phyloP scores from a whole-genome alignment of 768 basidiomycete genomes.

The Neoboletus subvelutipes region DNA sequence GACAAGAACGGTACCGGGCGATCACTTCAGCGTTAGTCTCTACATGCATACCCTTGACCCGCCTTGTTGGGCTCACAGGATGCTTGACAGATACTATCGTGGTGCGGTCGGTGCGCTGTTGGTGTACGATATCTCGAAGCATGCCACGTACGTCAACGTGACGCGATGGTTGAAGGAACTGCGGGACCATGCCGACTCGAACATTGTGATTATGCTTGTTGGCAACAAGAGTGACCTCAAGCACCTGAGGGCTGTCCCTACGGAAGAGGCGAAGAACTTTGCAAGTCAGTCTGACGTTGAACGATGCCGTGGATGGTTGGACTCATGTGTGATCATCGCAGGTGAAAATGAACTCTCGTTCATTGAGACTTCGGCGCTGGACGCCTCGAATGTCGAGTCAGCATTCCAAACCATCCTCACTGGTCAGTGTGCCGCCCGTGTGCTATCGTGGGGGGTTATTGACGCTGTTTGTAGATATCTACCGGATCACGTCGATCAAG shows the following conservation, averaged over 20 bases:
- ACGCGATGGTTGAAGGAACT: constrained; percentile 97
- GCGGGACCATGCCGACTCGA: constrained; percentile 90
- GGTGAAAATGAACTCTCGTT: constrained; percentile 91
- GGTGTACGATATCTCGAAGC: constrained; percentile 93
- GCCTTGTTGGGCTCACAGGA: constrained; percentile 1
- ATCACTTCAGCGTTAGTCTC: constrained; percentile 87
- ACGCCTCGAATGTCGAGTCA: constrained; percentile 96
- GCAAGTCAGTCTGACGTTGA: constrained; percentile 54
- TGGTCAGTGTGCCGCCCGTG: constrained; percentile 47
- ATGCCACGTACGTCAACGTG: constrained; percentile 91
- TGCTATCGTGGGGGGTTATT: background rate
- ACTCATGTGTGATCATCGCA: constrained; percentile 28
- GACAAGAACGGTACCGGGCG: constrained; percentile 95
- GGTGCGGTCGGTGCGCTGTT: constrained; percentile 92
- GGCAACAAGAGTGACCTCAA: constrained; percentile 99
- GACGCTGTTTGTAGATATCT: constrained; percentile 68
- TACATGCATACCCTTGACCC: constrained; percentile 1
- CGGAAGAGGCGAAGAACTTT: constrained; percentile 95
- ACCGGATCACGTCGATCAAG: constrained; percentile 96
- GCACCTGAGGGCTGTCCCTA: constrained; percentile 93
- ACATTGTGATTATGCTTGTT: constrained; percentile 94
- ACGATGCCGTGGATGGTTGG: background rate
- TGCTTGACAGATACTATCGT: constrained; percentile 79
- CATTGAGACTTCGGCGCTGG: constrained; percentile 99
- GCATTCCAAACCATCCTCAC: constrained; percentile 97